Evolutionary conservation across 1,139 yeast genomes (phyloP), one percentile per base, ranked within the genome.

Genomic region (Meyerozyma sp.): DNA sequence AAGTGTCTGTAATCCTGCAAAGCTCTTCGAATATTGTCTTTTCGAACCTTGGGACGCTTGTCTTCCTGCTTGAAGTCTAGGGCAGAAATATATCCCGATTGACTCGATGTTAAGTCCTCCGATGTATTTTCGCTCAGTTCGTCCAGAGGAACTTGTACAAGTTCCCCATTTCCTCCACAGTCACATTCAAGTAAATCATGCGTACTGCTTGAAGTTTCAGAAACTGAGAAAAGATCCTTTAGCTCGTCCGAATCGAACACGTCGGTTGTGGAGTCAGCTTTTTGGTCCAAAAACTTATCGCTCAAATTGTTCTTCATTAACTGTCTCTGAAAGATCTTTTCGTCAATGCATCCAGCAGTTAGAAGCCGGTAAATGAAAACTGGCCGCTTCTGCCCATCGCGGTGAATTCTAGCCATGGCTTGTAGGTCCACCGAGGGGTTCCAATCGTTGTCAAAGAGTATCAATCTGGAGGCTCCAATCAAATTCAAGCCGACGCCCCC

Each of bases 401-500:
- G 70, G 57, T 91, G 96, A 5, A 93, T 84, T 49, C 99, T 68
- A 1, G 97, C 96, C 95, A 93, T 89, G 0, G 98, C 96, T 61
- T 93, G 99, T 26, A 86, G 63, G 60, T 93, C 99, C 10, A 86
- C 77, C 0, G 97, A 81, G 0, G 98, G 98, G 52, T 94, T 93
- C 96, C 96, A 88, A 57, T 90, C 97, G 48, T 91, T 86, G 56
- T 90, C 98, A 56, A 86, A 86, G 21, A 93, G 64, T 3, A 93
- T 75, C 30, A 93, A 66, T 27, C 98, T 69, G 0, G 96, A 89
- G 0, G 96, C 98, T 1, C 98, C 98, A 27, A 88, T 76, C 32
- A 93, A 68, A 56, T 93, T 94, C 36, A 93, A 70, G 0, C 99
- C 99, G 49, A 86, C 82, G 0, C 99, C 99, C 2, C 99, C 99